Evolutionary conservation across 177 flowering plant species (phyloP), one percentile per base, ranked within the genome.

Genomic region (Vitis hybrid): DNA sequence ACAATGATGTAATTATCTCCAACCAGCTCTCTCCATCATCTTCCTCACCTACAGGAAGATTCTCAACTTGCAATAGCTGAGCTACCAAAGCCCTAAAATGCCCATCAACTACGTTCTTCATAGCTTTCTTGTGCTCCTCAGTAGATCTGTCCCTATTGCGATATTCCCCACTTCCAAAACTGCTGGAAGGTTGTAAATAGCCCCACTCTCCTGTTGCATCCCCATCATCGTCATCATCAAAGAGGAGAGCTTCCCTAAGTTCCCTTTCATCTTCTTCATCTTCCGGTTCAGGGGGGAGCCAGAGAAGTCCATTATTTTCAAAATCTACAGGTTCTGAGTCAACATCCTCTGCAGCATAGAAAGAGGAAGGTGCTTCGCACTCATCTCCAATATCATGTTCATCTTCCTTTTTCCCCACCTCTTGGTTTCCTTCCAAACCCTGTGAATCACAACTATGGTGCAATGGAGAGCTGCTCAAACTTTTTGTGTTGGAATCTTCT

Each of bases 211-310:
- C 97, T 21, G 89, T 54, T 30, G 82, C 83, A 83, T 82, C 88
- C n/a, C 82, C 93, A 10, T 70, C 75, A 52, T 73, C 80, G 13
- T 87, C 89, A 62, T 87, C 90, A 81, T 89, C 95, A 81, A 82
- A 87, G 15, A 87, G 57, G 60, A 70, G 56, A 63, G 71, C 81
- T 77, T 92, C 98, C 72, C 79, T 83, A 63, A 70, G 80, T 77
- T 92, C 98, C 72, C 79, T 83, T 62, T 94, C 98, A 83, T 92
- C 99, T 72, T 96, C 97, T 84, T 86, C 93, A 78, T 94, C 91
- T 84, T 92, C 99, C 65, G 99, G 99, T 54, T 87, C 97, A 61
- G 99, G 98, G 19, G 97, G 99, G 49, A 92, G 82, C 99, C 99
- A 96, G 10, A 96, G 87, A 45, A 87, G 72, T 67, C 91, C 95